Evolutionary conservation across 805 yeast genomes (phyloP).

Genomic region (Suhomyces vadensis): DNA sequence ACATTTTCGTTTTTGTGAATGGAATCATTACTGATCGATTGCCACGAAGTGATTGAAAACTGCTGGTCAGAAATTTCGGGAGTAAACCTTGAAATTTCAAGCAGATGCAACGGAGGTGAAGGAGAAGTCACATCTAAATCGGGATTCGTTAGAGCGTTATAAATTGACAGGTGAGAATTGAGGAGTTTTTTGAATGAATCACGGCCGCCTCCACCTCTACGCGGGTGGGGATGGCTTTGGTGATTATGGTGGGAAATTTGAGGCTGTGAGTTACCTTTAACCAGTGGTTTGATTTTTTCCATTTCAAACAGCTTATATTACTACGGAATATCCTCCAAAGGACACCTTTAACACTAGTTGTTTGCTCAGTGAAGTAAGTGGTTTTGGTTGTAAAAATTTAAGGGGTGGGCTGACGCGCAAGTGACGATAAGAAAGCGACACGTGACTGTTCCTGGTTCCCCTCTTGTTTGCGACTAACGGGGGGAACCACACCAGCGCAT

Average conservation of each 20-base stretch:
- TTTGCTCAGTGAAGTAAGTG: not conserved
- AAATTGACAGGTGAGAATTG: conserved; percentile 39
- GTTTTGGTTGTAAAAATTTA: not conserved
- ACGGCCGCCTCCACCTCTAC: not conserved
- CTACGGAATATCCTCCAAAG: not conserved
- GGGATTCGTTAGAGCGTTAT: conserved; percentile 41
- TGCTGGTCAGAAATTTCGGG: conserved; percentile 15
- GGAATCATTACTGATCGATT: conserved; percentile 26
- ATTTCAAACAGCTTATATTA: not conserved
- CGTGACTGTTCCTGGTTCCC: not conserved
- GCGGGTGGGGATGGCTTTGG: too few relatives aligned
- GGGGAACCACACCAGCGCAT: too few relatives aligned
- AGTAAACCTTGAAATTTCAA: not conserved
- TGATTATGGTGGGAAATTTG: too few relatives aligned
- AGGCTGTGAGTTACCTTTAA: not conserved
- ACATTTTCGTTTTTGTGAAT: conserved; percentile 10
- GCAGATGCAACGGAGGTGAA: not conserved
- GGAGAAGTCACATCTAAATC: conserved; percentile 35
- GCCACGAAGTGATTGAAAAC: conserved; percentile 32
- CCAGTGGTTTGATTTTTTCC: conserved; percentile 1
- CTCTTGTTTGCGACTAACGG: too few relatives aligned
- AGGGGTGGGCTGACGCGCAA: not conserved
- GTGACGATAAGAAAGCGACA: not conserved
- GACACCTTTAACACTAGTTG: not conserved
- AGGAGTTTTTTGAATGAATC: conserved; percentile 26